A percentile compares a stretch with the other conserved stretches of the same genome.
Evolutionary conservation across 306 rosid genomes (phyloP).

Genomic region (Prinsepia uniflora): DNA sequence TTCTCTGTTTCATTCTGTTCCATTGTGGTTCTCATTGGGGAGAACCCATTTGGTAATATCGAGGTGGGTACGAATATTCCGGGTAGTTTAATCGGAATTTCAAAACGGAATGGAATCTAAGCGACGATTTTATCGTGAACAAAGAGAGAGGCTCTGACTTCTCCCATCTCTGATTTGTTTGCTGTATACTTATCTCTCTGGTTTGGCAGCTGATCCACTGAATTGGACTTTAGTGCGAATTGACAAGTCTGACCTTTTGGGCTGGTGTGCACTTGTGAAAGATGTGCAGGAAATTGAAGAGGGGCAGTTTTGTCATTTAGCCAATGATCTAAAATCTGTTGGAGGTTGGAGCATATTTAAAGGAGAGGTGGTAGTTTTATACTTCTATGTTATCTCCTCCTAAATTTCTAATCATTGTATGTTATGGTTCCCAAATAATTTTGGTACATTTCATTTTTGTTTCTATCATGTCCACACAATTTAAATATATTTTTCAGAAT

Average conservation of each 20-base stretch:
- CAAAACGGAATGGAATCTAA: constrained; percentile 21
- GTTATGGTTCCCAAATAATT: neutral
- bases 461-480: neutral
- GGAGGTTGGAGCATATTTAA: constrained; percentile 33
- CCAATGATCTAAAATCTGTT: neutral
- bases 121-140: constrained; percentile 14
- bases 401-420: neutral
- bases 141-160: constrained; percentile 20
- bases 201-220: constrained; percentile 31
- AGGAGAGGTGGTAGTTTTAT: constrained; percentile 10
- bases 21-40: constrained; percentile 44
- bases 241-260: constrained; percentile 34
- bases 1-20: constrained; percentile 25
- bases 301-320: constrained; percentile 34
- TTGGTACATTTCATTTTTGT: too few species aligned
- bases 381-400: neutral
- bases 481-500: neutral
- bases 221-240: constrained; percentile 16
- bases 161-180: constrained; percentile 1
- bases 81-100: constrained; percentile 21
- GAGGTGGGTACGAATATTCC: constrained; percentile 26
- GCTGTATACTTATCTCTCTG: constrained; percentile 35
- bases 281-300: neutral
- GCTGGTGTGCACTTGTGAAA: neutral
- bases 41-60: constrained; percentile 40